Base-by-base conservation (phyloP, 2,329 filamentous ascomycete species). In the Cercospora zeina region DNA sequence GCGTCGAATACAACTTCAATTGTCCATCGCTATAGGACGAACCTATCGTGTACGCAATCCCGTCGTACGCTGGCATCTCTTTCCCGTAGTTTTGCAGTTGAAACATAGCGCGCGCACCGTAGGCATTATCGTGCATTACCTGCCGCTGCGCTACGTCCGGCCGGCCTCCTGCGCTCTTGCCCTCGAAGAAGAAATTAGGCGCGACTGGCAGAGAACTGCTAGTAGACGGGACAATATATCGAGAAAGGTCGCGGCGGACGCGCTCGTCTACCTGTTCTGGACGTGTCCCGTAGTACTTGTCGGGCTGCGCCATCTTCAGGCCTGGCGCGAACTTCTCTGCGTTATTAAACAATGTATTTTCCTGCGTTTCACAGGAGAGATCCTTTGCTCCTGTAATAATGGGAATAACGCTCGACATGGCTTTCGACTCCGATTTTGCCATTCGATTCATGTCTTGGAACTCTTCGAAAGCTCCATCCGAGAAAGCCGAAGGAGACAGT, bases 231-330 rank as follows among this genome's bases (percentile, higher is more conserved):
- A 47, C 37, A 14, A 57, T 57, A n/a, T 57, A 57, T 9, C 37
- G 7, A 30, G 59, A 54, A 19, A 76, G 70, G 33, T 21, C 39
- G 39, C 8, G 39, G 39, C 16, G 16, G 9, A 5, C 16, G 39
- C 39, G 16, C 9, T 21, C 39, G 16, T 13, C 39, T 19, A 21
- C 9, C 39, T 42, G 9, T 42, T 42, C 39, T 42, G 16, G 9
- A 3, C 39, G 39, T 5, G 19, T 4, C 6, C 16, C 4, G 2
- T 5, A 42, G 11, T 42, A 42, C 16, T 4, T 42, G 16, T 42
- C 16, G 4, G 6, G 9, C 10, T 42, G 16, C 19, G 16, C 39
- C 16, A 42, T 19, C 19, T 16, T 42, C n/a, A 42, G 16, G n/a
- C n/a, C 39, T 19, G 4, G 5, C 19, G 39, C 8, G 16, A 5